Evolutionary conservation across 2,329 filamentous ascomycete genomes (phyloP), one percentile per base, ranked within the genome.

Genomic region (Aspergillus carbonarius): DNA sequence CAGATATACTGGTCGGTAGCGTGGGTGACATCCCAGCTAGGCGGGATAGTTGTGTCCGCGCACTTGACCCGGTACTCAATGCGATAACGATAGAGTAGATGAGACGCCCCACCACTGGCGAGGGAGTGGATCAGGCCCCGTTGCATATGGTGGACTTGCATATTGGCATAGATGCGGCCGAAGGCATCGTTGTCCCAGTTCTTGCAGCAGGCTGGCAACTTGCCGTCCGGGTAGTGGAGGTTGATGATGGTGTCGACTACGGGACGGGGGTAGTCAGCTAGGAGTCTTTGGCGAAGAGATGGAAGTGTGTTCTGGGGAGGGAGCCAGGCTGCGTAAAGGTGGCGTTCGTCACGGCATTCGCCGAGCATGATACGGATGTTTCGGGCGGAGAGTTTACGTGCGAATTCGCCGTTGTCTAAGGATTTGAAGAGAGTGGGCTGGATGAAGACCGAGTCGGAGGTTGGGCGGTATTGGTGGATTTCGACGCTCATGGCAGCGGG

Each of bases 381-480:
- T 1, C 81, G 77, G 1, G 67, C 62, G 39, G 76, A 74, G 67
- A 85, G 74, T 3, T 70, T 71, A 3, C 65, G 61, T 0, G 79
- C 82, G 56, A 84, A 83, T 4, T 68, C 69, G 13, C 83, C 83
- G 39, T 68, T 77, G 63, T 81, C 79, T 34, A 85, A 78, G 25
- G 78, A 73, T 1, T 67, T 37, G 49, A 84, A 78, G 20, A 84
- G 70, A 2, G 71, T 67, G 15, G 70, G 66, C 0, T 72, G 70
- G 5, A 85, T 74, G 68, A 85, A 85, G 6, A 61, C 55, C 7
- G 71, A 74, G 61, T 85, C 83, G 5, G 80, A 79, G 7, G 80
- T 75, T 13, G 82, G 81, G 53, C 83, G 79, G 70, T 84, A 86
- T 63, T 85, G 81, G 63, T 83, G 80, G n/a, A 79, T 62, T 25